Evolutionary conservation across 106 monocot genomes (phyloP), one percentile per base, ranked within the genome.

Genomic region (Allium cepa): DNA sequence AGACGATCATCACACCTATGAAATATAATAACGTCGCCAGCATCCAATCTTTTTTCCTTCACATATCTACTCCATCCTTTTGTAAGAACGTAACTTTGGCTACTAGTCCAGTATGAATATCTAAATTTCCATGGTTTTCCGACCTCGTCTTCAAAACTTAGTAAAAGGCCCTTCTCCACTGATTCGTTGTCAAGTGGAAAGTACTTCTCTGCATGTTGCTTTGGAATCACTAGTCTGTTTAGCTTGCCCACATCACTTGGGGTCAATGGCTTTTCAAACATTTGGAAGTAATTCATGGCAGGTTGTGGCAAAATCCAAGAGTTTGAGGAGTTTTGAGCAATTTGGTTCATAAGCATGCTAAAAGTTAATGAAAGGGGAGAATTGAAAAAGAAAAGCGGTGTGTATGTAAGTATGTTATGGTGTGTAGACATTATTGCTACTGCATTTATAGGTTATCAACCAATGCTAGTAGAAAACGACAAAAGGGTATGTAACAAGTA

Each of bases 201-300:
- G 78, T 90, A 76, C 70, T 71, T 82, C 78, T 90, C 85, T 1
- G 85, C 90, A 49, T 90, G 77, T 79, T 82, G 90, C 66, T 89
- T 89, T 4, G 88, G 88, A 47, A 88, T 88, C 50, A 88, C 88
- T 1, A 88, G 76, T 66, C 88, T 65, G 79, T 88, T 88, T 8
- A 90, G 90, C 80, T 90, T 90, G 14, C 90, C 90, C 7, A 90
- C 90, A 17, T 90, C 85, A 66, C 90, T 90, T 13, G 90, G 90
- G 11, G 90, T 90, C 36, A 90, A 59, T 22, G 68, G 75, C 66
- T 89, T 89, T 71, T 89, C 88, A 16, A 89, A 89, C 79, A 89
- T 74, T 53, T 60, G 73, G 60, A 77, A 77, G 14, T 61, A 69
- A n/a, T 10, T 13, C 59, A 59, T 13, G 58, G 14, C 5, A 50